phyloP scores from a whole-genome alignment of 805 yeast species.

The Lachancea nothofagi region DNA sequence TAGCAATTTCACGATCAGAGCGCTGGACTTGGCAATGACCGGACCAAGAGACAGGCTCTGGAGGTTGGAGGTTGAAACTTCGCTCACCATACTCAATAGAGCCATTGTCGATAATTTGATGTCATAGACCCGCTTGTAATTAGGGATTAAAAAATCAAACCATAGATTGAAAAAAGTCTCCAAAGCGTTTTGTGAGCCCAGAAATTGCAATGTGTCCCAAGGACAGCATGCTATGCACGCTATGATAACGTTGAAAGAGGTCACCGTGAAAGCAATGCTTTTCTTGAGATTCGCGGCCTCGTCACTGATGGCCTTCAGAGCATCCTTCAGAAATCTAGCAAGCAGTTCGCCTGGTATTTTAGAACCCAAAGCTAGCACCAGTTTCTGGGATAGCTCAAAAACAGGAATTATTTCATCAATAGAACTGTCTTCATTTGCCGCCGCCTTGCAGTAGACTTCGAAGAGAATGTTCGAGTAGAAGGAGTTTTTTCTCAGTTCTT shows the following conservation, averaged over 20 bases:
- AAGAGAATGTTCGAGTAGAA: constrained; percentile 45
- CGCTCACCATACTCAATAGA: constrained; percentile 43
- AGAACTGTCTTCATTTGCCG: constrained; percentile 43
- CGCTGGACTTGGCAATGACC: constrained; percentile 45
- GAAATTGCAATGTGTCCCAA: constrained; percentile 42
- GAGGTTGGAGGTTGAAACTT: constrained; percentile 27
- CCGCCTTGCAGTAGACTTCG: constrained; percentile 43
- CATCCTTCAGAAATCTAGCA: constrained; percentile 40
- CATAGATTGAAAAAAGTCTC: constrained; percentile 47
- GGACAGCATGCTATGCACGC: constrained; percentile 62
- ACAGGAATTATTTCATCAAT: constrained; percentile 52
- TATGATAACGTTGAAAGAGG: constrained; percentile 49
- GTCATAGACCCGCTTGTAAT: constrained; percentile 69
- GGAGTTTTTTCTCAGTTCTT: constrained; percentile 43
- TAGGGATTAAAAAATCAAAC: constrained; percentile 36
- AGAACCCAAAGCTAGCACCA: constrained; percentile 53
- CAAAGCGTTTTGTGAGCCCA: constrained; percentile 43
- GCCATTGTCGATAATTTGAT: constrained; percentile 72
- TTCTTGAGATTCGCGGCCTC: constrained; percentile 26
- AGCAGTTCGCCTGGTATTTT: constrained; percentile 40
- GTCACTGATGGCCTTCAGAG: constrained; percentile 33
- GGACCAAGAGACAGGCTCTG: constrained; percentile 33
- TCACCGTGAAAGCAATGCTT: constrained; percentile 30
- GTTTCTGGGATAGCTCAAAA: constrained; percentile 58
- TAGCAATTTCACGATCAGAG: constrained; percentile 46